Percentiles rank a stretch among this genome's conserved stretches.
These are phyloP conservation scores for Eutrema japonicum DNA, from an alignment of 345 rosid species.

Conservation along the genomic window DNA sequence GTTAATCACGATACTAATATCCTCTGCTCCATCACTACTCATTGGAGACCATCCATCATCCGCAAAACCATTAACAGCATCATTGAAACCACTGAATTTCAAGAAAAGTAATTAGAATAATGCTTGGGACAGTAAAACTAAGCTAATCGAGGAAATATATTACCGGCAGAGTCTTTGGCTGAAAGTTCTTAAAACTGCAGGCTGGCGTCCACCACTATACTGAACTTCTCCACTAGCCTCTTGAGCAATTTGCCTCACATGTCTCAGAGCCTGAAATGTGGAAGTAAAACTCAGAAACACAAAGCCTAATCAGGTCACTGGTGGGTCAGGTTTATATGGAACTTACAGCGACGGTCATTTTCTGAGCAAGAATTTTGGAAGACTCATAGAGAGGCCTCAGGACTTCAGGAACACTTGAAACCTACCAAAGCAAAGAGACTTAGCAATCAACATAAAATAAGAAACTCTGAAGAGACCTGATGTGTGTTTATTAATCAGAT, in stretches of 20 bases:
- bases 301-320: background rate
- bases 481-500: background rate
- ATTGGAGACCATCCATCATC: constrained; percentile 98
- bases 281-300: background rate
- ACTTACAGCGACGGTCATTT: constrained; percentile 83
- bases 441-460: background rate
- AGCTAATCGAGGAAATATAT: background rate
- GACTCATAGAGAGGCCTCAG: constrained; percentile 95
- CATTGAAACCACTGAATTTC: constrained; percentile 83
- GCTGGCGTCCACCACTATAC: constrained; percentile 92
- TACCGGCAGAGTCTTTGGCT: constrained; percentile 93
- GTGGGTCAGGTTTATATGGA: background rate
- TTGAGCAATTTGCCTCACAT: constrained; percentile 88
- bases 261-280: constrained; percentile 71
- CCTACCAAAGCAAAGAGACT: constrained; percentile 47
- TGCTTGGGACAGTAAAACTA: background rate
- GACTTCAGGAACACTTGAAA: constrained; percentile 96
- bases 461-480: background rate
- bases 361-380: constrained; percentile 93
- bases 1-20: constrained; percentile 80
- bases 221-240: constrained; percentile 93
- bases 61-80: constrained; percentile 85
- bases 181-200: constrained; percentile 91
- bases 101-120: constrained; percentile 15
- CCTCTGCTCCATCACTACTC: constrained; percentile 83